Conservation (phyloP, 2,329 filamentous ascomycete genomes). For the Hypoxylon sp. region DNA sequence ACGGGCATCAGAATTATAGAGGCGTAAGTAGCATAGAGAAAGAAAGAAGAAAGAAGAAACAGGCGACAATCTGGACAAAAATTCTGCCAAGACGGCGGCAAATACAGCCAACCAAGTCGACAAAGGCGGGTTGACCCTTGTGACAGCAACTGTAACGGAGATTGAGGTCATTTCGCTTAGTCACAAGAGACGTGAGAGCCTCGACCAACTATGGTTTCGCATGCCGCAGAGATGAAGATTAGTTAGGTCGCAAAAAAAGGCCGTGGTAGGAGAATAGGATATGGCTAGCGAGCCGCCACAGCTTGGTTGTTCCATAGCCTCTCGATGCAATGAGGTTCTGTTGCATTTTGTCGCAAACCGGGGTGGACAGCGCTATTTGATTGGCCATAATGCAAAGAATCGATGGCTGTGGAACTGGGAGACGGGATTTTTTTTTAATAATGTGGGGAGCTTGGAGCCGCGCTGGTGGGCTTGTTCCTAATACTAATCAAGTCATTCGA, state of each 20-base stretch:
- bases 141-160: slow-evolving; percentile 29
- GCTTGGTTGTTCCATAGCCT: slow-evolving; percentile 41
- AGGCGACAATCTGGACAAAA: slow-evolving; percentile 7
- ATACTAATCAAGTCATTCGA: slow-evolving; percentile 9
- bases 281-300: slow-evolving; percentile 45
- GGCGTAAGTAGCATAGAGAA: not conserved
- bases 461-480: slow-evolving; percentile 15
- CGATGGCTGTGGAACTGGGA: slow-evolving; percentile 35
- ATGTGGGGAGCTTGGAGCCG: slow-evolving; percentile 38
- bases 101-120: slow-evolving; percentile 42
- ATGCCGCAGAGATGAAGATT: slow-evolving; percentile 32
- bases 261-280: slow-evolving; percentile 18
- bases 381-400: slow-evolving; percentile 48
- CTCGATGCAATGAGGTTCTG: slow-evolving; percentile 43
- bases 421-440: slow-evolving; percentile 21
- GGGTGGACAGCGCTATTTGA: slow-evolving; percentile 43
- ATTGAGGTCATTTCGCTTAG: slow-evolving; percentile 29
- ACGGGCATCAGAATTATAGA: slow-evolving; percentile 13
- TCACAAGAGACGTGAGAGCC: slow-evolving; percentile 4
- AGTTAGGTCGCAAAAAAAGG: slow-evolving; percentile 17
- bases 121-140: slow-evolving; percentile 10
- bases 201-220: slow-evolving; percentile 27
- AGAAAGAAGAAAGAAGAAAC: slow-evolving; percentile 5
- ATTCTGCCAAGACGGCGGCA: slow-evolving; percentile 45
- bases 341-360: slow-evolving; percentile 45